These are phyloP conservation scores for Naganishia friedmannii DNA, from an alignment of 768 basidiomycete species.

Conservation along the genomic window DNA sequence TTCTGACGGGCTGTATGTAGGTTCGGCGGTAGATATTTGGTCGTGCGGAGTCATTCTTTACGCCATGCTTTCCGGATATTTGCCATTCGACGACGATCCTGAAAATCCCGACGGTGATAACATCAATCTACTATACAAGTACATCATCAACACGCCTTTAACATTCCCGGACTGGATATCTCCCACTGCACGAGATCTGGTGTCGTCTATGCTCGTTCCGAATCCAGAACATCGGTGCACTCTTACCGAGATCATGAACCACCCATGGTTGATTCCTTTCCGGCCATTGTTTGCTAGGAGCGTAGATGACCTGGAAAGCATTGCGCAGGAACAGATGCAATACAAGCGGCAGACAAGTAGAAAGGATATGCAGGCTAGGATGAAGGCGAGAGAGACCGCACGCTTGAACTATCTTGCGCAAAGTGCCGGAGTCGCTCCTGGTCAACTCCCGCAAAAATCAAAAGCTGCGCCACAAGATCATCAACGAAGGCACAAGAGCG, in stretches of 20 bases:
- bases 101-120: constrained; percentile 98
- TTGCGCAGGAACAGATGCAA: constrained; percentile 80
- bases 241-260: constrained; percentile 74
- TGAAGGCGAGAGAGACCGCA: constrained; percentile 41
- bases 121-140: constrained; percentile 96
- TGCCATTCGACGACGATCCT: constrained; percentile 98
- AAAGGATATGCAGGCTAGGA: constrained; percentile 46
- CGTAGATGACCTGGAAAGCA: constrained; percentile 73
- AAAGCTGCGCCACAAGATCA: background rate
- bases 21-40: constrained; percentile 98
- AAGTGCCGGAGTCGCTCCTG: constrained; percentile 31
- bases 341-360: constrained; percentile 64
- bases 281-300: constrained; percentile 63
- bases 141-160: constrained; percentile 94
- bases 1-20: constrained; percentile 92
- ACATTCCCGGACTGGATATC: constrained; percentile 97
- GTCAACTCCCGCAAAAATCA: constrained; percentile 33
- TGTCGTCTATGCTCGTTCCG: constrained; percentile 89
- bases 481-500: constrained; percentile 40
- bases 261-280: constrained; percentile 77
- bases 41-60: constrained; percentile 96
- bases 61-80: constrained; percentile 90
- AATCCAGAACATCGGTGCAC: constrained; percentile 78
- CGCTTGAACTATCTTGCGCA: constrained; percentile 30
- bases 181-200: constrained; percentile 72